Percentiles rank a stretch among this genome's conserved stretches.
phyloP scores from a whole-genome alignment of 352 stramenopile species.

The Aphanomyces cochlioides region DNA sequence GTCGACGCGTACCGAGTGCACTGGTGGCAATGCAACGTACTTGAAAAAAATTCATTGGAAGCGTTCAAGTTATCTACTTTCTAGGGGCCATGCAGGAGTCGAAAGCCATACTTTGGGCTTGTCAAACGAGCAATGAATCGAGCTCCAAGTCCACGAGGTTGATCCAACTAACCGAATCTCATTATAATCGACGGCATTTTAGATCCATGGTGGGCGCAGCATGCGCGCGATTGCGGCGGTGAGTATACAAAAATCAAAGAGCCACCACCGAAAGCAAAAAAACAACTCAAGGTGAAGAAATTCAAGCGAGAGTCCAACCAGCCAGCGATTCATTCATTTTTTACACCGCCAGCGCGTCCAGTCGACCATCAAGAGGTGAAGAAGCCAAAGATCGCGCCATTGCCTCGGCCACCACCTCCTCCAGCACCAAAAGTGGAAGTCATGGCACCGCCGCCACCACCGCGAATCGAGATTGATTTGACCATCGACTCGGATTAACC shows the following conservation, averaged over 20 bases:
- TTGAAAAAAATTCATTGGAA: conserved; percentile 19
- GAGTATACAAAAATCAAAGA: conserved; percentile 73
- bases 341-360: not conserved
- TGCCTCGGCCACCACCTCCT: too few species aligned
- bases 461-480: not conserved
- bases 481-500: not conserved
- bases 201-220: conserved; percentile 70
- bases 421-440: not conserved
- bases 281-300: conserved; percentile 37
- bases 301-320: conserved; percentile 22
- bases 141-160: conserved; percentile 48
- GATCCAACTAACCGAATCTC: not conserved
- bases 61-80: not conserved
- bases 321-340: conserved; percentile 22
- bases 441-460: not conserved
- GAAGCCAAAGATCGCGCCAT: too few species aligned
- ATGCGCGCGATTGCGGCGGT: conserved; percentile 57
- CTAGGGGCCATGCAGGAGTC: conserved; percentile 58
- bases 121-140: conserved; percentile 88
- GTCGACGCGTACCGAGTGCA: conserved; percentile 81
- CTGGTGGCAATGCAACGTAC: conserved; percentile 81
- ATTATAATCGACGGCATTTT: conserved; percentile 8
- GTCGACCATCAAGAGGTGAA: not conserved
- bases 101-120: conserved; percentile 69
- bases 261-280: conserved; percentile 50